Evolutionary conservation across 139 green algal genomes (phyloP).

Genomic region (Tetraselmis striata): DNA sequence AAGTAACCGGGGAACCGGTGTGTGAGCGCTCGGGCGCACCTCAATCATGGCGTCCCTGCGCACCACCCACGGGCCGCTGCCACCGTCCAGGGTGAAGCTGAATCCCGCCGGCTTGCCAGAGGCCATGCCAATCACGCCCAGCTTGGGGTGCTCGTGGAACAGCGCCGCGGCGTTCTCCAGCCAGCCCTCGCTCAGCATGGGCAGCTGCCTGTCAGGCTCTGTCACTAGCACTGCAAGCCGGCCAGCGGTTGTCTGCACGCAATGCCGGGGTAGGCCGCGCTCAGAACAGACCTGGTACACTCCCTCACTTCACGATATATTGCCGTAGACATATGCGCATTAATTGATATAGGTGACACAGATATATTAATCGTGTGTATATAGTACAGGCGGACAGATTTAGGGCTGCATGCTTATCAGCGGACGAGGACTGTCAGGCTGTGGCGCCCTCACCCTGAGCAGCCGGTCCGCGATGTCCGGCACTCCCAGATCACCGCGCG

Average conservation of each 20-base stretch:
- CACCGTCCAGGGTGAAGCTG: not conserved
- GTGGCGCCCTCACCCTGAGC: not conserved
- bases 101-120: not conserved
- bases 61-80: not conserved
- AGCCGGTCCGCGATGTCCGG: not conserved
- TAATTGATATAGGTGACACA: no score
- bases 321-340: no score
- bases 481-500: not conserved
- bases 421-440: no score
- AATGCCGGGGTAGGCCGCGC: no score
- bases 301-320: no score
- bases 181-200: not conserved
- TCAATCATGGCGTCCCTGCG: not conserved
- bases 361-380: no score
- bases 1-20: no score
- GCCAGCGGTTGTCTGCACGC: not conserved
- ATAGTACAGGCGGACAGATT: no score
- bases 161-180: not conserved
- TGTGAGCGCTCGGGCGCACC: no score
- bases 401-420: no score
- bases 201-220: not conserved
- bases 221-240: not conserved
- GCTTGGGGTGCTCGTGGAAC: not conserved
- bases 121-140: not conserved
- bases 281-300: no score